Percentiles rank a stretch among this genome's conserved stretches.
Evolutionary conservation across 805 yeast species (phyloP).

Genomic region (Barnettozyma vustinii): DNA sequence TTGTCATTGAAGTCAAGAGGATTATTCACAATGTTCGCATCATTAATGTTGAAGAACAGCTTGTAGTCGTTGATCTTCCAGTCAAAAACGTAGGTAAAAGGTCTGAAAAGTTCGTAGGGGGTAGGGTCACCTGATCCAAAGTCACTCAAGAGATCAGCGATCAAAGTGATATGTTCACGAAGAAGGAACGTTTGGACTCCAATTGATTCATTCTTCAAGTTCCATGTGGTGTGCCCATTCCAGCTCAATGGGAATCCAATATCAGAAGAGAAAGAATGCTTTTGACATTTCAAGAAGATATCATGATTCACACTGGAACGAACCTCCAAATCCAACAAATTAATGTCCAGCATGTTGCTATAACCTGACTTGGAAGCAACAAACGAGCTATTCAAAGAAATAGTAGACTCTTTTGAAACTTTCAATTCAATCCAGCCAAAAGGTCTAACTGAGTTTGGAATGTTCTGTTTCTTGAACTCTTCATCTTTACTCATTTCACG

Average conservation of each 20-base stretch:
- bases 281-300: conserved; percentile 56
- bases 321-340: conserved; percentile 53
- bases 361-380: conserved; percentile 53
- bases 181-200: conserved; percentile 59
- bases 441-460: conserved; percentile 45
- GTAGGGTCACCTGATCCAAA: conserved; percentile 67
- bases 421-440: conserved; percentile 92
- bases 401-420: conserved; percentile 45
- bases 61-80: conserved; percentile 58
- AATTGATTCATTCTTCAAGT: conserved; percentile 45
- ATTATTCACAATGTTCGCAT: conserved; percentile 80
- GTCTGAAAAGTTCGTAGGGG: conserved; percentile 73
- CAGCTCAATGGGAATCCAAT: conserved; percentile 72
- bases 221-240: conserved; percentile 78
- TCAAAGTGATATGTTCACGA: conserved; percentile 73
- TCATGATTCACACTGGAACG: conserved; percentile 89
- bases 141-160: conserved; percentile 71
- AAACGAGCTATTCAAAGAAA: conserved; percentile 42
- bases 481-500: conserved; percentile 78
- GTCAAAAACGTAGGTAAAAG: conserved; percentile 53
- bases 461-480: conserved; percentile 29
- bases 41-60: conserved; percentile 75
- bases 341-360: conserved; percentile 41
- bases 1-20: conserved; percentile 83
- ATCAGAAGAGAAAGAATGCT: conserved; percentile 48